Evolutionary conservation across 345 rosid species (phyloP).

Genomic region (Orychophragmus violaceus): DNA sequence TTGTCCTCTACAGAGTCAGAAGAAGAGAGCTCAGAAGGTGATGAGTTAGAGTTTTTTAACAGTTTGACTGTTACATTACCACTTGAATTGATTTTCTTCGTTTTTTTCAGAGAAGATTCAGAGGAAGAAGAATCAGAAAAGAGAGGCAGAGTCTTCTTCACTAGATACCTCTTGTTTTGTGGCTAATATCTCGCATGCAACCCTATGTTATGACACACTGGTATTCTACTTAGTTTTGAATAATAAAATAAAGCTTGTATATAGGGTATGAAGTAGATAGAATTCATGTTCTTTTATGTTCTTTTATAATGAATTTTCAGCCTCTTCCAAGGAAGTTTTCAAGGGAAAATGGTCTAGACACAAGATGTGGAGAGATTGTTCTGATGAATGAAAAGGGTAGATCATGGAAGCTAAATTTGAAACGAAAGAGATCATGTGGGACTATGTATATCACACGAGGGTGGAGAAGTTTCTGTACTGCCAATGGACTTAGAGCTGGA

Average conservation of each 20-base stretch:
- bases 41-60: too few relatives aligned
- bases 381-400: constrained; percentile 1
- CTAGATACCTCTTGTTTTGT: background rate
- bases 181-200: background rate
- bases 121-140: background rate
- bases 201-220: background rate
- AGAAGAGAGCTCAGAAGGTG: too few relatives aligned
- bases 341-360: background rate
- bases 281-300: too few relatives aligned
- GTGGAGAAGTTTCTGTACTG: background rate
- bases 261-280: background rate
- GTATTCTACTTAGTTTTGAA: background rate
- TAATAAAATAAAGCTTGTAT: background rate
- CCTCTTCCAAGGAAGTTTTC: background rate
- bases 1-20: background rate
- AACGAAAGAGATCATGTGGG: background rate
- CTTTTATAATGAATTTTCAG: background rate
- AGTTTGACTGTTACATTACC: too few relatives aligned
- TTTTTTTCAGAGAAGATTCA: background rate
- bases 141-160: background rate
- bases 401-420: background rate
- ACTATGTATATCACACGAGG: background rate
- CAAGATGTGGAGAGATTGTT: background rate
- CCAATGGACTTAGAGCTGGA: background rate
- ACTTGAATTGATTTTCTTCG: background rate